These are phyloP conservation scores for Gnomoniopsis smithogilvyi DNA, from an alignment of 2,329 filamentous ascomycete genomes.

Conservation along the genomic window DNA sequence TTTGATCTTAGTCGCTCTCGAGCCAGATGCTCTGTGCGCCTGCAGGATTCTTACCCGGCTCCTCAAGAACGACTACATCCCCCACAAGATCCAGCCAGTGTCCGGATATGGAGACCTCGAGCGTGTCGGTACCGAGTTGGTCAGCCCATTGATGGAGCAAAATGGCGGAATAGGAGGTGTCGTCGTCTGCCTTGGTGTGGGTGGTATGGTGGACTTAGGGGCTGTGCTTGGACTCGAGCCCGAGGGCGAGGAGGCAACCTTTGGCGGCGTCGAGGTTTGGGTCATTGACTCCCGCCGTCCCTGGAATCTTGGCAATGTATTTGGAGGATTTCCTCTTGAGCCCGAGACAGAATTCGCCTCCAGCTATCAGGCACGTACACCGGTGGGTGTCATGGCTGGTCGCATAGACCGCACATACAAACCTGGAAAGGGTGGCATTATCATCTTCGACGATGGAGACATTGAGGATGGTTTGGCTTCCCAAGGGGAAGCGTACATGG, in stretches of 20 bases:
- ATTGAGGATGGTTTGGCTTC: conserved; percentile 75
- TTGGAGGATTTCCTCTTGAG: conserved; percentile 67
- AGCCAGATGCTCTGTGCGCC: conserved; percentile 92
- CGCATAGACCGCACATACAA: conserved; percentile 69
- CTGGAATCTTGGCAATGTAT: conserved; percentile 93
- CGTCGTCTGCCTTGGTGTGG: conserved; percentile 88
- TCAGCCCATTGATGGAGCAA: conserved; percentile 81
- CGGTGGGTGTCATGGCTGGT: conserved; percentile 68
- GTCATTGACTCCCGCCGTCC: conserved; percentile 86
- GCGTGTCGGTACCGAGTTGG: conserved; percentile 72
- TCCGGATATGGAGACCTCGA: conserved; percentile 88
- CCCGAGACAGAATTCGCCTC: conserved; percentile 44
- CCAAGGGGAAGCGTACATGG: conserved; percentile 80
- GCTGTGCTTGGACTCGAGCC: conserved; percentile 72
- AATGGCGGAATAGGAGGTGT: conserved; percentile 83
- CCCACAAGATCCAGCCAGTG: conserved; percentile 94
- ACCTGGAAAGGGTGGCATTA: conserved; percentile 78
- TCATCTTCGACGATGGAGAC: conserved; percentile 95
- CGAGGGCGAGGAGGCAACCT: conserved; percentile 63
- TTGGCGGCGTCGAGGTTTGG: conserved; percentile 92
- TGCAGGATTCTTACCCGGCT: conserved; percentile 90
- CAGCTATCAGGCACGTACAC: conserved; percentile 49
- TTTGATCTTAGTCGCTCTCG: conserved; percentile 86
- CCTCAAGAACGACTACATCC: conserved; percentile 96
- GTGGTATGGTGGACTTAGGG: conserved; percentile 84